Base-by-base conservation (phyloP, 805 yeast genomes). In the Wilhelminamyces savonicus region DNA sequence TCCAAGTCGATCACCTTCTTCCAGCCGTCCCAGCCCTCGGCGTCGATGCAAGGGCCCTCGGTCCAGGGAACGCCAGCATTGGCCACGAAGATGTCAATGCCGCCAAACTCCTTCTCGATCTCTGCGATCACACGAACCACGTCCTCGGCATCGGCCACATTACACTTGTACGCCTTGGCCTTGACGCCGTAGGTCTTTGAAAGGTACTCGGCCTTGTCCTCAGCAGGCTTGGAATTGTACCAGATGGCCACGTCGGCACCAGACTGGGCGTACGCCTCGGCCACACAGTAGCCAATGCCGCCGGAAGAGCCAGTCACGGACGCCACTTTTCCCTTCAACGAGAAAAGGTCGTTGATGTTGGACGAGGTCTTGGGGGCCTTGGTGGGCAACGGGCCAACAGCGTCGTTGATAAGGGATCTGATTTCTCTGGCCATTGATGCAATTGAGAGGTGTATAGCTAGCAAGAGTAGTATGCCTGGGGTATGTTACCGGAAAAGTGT, bases 51-150 rank as follows among this genome's bases (percentile, higher is more conserved):
- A 27, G 29, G 21, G 15, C 48, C 48, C 14, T 71, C 65, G 14
- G 75, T 69, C 94, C 94, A 85, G 11, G 86, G 78, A 27, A 84
- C 76, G 24, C 95, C 95, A 10, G 95, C 95, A 54, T 86, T 86
- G 45, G 94, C 94, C 27, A 86, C 92, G 47, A 83, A 80, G 16
- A 84, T 62, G 55, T 86, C 95, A 41, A 86, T 75, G 37, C 74
- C 74, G 32, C 90, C 92, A 52, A 86, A 85, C 48, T 84, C 94
- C 35, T 56, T 40, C 39, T 65, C 71, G 37, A 77, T 74, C 52
- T 66, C 67, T 22, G 48, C 52, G 29, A 80, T 61, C 11, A 73
- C 65, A 13, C 40, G 42, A 37, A 69, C 69, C 27, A 80, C 84
- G 8, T 52, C 63, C 13, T 60, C 67, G 28, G 64, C 39, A 39